phyloP scores from a whole-genome alignment of 2,329 filamentous ascomycete species.

The Fusarium scirpi region DNA sequence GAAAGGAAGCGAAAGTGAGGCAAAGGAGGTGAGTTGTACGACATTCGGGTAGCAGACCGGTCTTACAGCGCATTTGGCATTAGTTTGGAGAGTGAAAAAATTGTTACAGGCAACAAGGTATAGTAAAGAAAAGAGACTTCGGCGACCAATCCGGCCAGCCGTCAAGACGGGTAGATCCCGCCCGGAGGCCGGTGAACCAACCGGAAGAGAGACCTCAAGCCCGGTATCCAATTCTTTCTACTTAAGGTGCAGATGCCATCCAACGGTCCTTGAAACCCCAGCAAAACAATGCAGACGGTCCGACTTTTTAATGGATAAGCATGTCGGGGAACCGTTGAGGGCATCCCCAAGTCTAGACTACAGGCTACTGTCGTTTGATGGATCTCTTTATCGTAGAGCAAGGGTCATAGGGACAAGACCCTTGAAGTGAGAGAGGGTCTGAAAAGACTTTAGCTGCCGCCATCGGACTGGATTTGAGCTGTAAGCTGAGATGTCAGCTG shows the following conservation, averaged over 20 bases:
- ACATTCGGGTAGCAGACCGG: slow-evolving; percentile 4
- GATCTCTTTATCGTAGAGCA: slow-evolving; percentile 10
- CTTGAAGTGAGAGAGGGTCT: neutral
- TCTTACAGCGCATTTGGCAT: slow-evolving; percentile 4
- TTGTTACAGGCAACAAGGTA: neutral
- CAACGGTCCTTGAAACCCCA: slow-evolving; percentile 28
- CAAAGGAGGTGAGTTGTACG: slow-evolving; percentile 6
- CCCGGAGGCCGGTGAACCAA: slow-evolving; percentile 14
- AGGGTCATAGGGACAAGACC: slow-evolving; percentile 13
- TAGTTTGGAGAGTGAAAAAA: slow-evolving; percentile 1
- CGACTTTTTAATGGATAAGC: slow-evolving; percentile 19
- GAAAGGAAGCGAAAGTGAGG: slow-evolving; percentile 8
- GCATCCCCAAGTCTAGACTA: neutral
- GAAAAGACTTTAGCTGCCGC: neutral
- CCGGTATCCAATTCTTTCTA: slow-evolving; percentile 22
- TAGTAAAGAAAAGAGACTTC: neutral
- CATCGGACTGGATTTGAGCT: slow-evolving; percentile 5
- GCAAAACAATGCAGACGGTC: slow-evolving; percentile 27
- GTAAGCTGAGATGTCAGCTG: slow-evolving; percentile 25
- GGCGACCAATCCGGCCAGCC: slow-evolving; percentile 33
- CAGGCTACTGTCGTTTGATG: slow-evolving; percentile 17
- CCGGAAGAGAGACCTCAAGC: slow-evolving; percentile 20
- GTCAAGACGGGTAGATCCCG: slow-evolving; percentile 38
- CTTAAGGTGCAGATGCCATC: slow-evolving; percentile 19
- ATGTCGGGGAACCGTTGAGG: slow-evolving; percentile 7